Conservation (phyloP, 768 basidiomycete genomes). For the Amanita inopinata region DNA sequence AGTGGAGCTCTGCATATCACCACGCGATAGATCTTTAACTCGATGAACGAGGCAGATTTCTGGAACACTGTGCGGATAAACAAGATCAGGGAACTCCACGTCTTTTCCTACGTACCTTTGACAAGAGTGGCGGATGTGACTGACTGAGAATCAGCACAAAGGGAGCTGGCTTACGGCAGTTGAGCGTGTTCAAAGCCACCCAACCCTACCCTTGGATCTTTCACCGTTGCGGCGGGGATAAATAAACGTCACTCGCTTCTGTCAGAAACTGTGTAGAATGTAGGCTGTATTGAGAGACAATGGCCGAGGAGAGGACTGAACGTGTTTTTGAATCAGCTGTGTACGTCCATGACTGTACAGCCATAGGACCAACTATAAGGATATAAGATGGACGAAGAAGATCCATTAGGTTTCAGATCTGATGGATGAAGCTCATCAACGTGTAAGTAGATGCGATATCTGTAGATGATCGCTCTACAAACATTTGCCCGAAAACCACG, state of each 20-base stretch:
- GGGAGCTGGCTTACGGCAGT: not conserved
- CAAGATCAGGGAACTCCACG: constrained; percentile 4
- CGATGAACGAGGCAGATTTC: constrained; percentile 2
- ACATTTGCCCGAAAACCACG: constrained; percentile 1
- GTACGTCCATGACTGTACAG: not conserved
- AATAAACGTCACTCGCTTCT: constrained; percentile 2
- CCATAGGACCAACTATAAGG: constrained; percentile 4
- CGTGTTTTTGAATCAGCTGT: not conserved
- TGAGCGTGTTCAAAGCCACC: constrained; percentile 1
- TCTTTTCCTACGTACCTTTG: constrained; percentile 5
- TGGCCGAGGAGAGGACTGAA: not conserved
- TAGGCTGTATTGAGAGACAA: not conserved
- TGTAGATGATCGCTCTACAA: constrained; percentile 1
- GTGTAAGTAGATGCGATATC: not conserved
- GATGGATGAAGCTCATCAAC: constrained; percentile 3
- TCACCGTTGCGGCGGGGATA: constrained; percentile 2
- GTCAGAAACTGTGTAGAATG: not conserved
- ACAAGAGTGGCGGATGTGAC: constrained; percentile 1
- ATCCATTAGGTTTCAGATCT: constrained; percentile 6
- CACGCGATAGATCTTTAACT: constrained; percentile 6
- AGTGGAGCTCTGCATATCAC: constrained; percentile 3
- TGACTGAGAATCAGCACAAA: constrained; percentile 3
- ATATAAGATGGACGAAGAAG: not conserved
- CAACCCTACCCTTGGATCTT: constrained; percentile 2
- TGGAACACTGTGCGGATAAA: constrained; percentile 5